phyloP scores from a whole-genome alignment of 805 yeast species.

The Yamadazyma phyllophila region DNA sequence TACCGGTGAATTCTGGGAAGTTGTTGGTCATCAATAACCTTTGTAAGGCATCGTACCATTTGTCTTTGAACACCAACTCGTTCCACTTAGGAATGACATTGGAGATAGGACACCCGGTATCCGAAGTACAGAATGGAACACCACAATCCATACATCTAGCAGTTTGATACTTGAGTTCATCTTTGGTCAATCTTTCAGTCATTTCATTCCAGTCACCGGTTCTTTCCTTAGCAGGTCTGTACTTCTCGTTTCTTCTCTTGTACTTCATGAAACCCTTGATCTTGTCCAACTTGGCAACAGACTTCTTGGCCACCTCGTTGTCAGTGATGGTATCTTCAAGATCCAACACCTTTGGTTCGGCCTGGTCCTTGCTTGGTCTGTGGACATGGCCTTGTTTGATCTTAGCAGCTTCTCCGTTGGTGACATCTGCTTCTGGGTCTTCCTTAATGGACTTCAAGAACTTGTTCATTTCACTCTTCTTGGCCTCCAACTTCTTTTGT shows the following conservation, averaged over 20 bases:
- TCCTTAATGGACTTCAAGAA: conserved; percentile 72
- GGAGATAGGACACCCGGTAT: conserved; percentile 97
- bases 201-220: conserved; percentile 91
- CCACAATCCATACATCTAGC: conserved; percentile 99
- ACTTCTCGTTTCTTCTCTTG: conserved; percentile 81
- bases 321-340: conserved; percentile 86
- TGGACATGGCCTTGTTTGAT: conserved; percentile 51
- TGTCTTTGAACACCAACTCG: conserved; percentile 89
- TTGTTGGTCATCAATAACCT: conserved; percentile 93
- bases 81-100: conserved; percentile 98
- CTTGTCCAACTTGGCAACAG: conserved; percentile 66
- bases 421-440: conserved; percentile 81
- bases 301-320: conserved; percentile 59
- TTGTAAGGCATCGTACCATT: conserved; percentile 92
- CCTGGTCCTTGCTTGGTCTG: conserved; percentile 23
- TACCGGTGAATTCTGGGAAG: conserved; percentile 97
- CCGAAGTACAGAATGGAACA: conserved; percentile 97
- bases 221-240: conserved; percentile 74
- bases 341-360: conserved; percentile 85
- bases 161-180: conserved; percentile 85
- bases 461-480: conserved; percentile 60
- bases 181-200: conserved; percentile 74
- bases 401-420: conserved; percentile 80
- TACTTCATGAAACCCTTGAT: conserved; percentile 91
- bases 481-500: conserved; percentile 58